Evolutionary conservation across 495 filamentous ascomycete genomes (phyloP), one percentile per base, ranked within the genome.

Genomic region (Penicillium silybi): DNA sequence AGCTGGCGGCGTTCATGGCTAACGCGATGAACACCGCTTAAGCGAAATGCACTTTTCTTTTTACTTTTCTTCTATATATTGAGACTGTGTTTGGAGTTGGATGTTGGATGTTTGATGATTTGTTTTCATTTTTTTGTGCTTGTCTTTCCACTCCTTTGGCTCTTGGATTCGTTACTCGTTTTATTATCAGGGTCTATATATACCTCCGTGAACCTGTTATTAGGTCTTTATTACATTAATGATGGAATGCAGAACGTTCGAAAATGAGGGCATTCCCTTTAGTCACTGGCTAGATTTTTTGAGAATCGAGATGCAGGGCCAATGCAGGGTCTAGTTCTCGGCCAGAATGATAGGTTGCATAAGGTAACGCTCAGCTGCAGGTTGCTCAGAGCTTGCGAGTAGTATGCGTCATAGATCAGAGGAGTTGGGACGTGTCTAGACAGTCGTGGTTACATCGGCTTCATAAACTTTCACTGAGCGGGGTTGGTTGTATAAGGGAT

Each of bases 1-100:
- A 69, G 41, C 41, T 73, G 48, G 61, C 70, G 8, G 53, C 40
- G 8, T 73, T 73, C 54, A 73, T 73, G 44, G 54, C 53, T 15
- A 50, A 51, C 17, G 54, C 60, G 10, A 61, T 66, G 63, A 39
- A 42, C 22, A 54, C 59, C 16, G 53, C 32, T 17, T 66, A 48
- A 53, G 44, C 2, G 22, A 44, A 46, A 29, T 44, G 39, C 45
- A 52, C 48, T 29, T 17, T 26, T 43, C 4, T 44, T 38, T 43
- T 25, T n/a, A n/a, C n/a, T n/a, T 34, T 54, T 44, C 10, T 34
- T 35, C 49, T 22, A 16, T 42, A 32, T 32, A 32, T 56, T 43
- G 13, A 25, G 41, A 23, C 6, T 43, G 19, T 25, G 13, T 25
- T n/a, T 43, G 41, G 19, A 23, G 41, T 43, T 43, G 41, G 20